Conservation (phyloP, 179 eudicot species). For the Drosera spatulata region DNA sequence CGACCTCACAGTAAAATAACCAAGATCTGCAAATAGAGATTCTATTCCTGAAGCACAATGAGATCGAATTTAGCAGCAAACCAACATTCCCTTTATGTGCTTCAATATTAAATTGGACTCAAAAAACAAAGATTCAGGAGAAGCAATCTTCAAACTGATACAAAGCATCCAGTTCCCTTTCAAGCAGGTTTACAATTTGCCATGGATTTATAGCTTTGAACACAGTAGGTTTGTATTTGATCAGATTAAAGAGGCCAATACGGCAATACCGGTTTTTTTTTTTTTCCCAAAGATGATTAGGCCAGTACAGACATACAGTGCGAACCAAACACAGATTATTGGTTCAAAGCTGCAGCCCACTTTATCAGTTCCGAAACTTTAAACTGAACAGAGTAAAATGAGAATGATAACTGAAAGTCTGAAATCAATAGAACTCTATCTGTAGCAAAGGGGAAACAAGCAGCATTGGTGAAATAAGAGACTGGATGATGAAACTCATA, state of each 20-base stretch:
- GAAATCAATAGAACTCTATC: slow-evolving; percentile 52
- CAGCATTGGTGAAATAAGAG: neutral
- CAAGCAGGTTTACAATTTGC: slow-evolving; percentile 51
- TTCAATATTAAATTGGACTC: no score
- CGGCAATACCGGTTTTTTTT: slow-evolving; percentile 13
- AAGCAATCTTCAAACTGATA: slow-evolving; percentile 13
- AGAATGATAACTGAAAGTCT: slow-evolving; percentile 51
- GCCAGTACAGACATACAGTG: neutral
- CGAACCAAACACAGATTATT: slow-evolving; percentile 54
- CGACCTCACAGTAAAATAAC: slow-evolving; percentile 65
- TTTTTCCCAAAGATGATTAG: no score
- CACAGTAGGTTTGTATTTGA: slow-evolving; percentile 49
- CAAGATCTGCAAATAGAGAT: slow-evolving; percentile 81
- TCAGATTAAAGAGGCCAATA: slow-evolving; percentile 62
- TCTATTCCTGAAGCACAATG: slow-evolving; percentile 53
- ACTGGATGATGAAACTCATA: no score
- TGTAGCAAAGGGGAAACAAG: slow-evolving; percentile 7
- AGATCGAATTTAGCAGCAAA: no score
- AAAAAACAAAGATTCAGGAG: no score
- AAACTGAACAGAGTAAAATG: slow-evolving; percentile 38
- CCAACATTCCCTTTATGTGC: no score
- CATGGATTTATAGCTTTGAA: slow-evolving; percentile 64
- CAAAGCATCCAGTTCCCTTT: slow-evolving; percentile 55
- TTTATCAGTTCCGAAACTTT: slow-evolving; percentile 84
- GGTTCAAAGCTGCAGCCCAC: slow-evolving; percentile 84